Base-by-base conservation (phyloP, 2,329 filamentous ascomycete species). In the Colletotrichum abscissum region DNA sequence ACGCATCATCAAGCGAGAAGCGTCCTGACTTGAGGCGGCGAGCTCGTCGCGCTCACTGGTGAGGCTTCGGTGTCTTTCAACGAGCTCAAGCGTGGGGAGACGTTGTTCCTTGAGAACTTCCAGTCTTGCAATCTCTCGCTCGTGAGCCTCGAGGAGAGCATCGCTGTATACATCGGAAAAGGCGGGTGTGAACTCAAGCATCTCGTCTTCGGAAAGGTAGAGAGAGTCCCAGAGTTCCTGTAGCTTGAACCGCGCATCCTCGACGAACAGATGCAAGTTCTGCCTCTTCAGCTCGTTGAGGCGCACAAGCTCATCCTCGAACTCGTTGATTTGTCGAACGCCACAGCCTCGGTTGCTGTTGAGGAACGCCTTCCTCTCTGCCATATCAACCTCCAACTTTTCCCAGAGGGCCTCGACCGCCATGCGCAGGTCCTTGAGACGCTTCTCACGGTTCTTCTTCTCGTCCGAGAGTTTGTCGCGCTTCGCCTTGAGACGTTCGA, bases 141-240 rank as follows among this genome's bases (percentile, higher is more conserved):
- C 97, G 79, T 99, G 97, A 0, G 97, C 95, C 76, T 97, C 95
- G 0, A 99, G 90, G 11, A 99, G 89, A 5, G 97, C 97, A 81
- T 99, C 97, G 78, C 95, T 98, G 84, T 97, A 98, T 24, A 98
- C 96, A 80, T 98, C 97, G 12, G 95, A 97, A 81, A 98, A 98
- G 55, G 95, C 97, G 0, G 97, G 97, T 0, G 95, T 97, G 78
- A 99, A 99, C 77, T 98, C 95, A 69, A 98, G 90, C 95, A 98
- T 98, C 84, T 99, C 97, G 79, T 99, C 97, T 81, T 99, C 97
- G 0, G 94, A 98, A 80, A 97, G 95, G 85, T 97, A 98, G 1
- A 99, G 86, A 0, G 91, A 88, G 80, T 99, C 97, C 97, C 97
- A 99, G 0, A 99, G 90, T 79, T 97, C 95, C 82, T 98, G 96